phyloP scores from a whole-genome alignment of 1,284 basidiomycete species.

The Cutaneotrichosporon sp. region DNA sequence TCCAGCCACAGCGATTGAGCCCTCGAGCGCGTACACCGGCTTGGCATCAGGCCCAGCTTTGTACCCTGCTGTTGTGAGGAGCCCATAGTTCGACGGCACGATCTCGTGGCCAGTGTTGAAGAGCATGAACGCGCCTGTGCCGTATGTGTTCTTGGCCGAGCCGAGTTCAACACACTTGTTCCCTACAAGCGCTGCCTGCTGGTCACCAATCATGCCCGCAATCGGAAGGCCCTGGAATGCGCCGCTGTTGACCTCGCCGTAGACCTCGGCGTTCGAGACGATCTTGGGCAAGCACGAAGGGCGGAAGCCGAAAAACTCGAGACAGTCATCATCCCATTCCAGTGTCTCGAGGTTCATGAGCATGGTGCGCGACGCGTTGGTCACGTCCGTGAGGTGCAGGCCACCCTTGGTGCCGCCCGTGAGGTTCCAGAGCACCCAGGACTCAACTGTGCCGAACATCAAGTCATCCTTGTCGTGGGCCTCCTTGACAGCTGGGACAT shows the following conservation, averaged over 20 bases:
- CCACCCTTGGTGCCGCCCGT: conserved; percentile 65
- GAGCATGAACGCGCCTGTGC: conserved; percentile 91
- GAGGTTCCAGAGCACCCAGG: conserved; percentile 76
- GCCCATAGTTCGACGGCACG: conserved; percentile 76
- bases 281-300: conserved; percentile 75
- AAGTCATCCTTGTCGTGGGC: conserved; percentile 81
- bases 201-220: conserved; percentile 89
- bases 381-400: conserved; percentile 84
- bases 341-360: conserved; percentile 79
- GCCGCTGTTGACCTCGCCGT: conserved; percentile 63
- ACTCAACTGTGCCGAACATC: conserved; percentile 91
- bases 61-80: conserved; percentile 89
- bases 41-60: conserved; percentile 72
- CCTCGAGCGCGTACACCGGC: conserved; percentile 89
- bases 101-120: conserved; percentile 83
- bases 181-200: conserved; percentile 94
- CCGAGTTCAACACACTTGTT: conserved; percentile 85
- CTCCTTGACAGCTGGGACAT: conserved; percentile 67
- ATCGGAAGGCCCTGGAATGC: conserved; percentile 74
- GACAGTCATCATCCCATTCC: conserved; percentile 73
- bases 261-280: conserved; percentile 86
- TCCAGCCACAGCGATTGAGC: conserved; percentile 90
- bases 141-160: conserved; percentile 90
- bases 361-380: conserved; percentile 93
- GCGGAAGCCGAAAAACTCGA: conserved; percentile 82